phyloP scores from a whole-genome alignment of 1,284 basidiomycete species.

The Serendipita sp. region DNA sequence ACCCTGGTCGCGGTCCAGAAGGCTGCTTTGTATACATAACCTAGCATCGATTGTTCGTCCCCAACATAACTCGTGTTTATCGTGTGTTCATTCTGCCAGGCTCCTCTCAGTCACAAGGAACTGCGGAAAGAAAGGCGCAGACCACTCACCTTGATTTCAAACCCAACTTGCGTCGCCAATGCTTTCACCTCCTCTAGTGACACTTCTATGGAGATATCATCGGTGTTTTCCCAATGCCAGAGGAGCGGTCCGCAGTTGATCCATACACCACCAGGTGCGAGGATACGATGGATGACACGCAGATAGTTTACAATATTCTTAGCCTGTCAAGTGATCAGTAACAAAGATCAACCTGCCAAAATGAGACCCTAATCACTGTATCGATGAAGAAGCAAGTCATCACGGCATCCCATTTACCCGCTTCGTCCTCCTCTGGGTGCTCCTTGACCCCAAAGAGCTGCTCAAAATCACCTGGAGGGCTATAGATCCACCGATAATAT shows the following conservation, averaged over 20 bases:
- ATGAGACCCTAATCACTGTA: constrained; percentile 40
- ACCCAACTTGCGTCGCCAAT: constrained; percentile 65
- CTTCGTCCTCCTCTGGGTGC: constrained; percentile 33
- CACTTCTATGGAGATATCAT: constrained; percentile 76
- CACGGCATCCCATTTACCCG: constrained; percentile 74
- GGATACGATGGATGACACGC: constrained; percentile 62
- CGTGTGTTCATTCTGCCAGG: constrained; percentile 55
- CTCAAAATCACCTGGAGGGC: constrained; percentile 64
- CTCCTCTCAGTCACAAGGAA: neutral
- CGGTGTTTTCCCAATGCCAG: constrained; percentile 92
- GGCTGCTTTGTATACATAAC: constrained; percentile 70
- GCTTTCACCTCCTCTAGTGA: constrained; percentile 77
- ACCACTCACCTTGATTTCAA: constrained; percentile 59
- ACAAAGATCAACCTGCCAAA: constrained; percentile 6
- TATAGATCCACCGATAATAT: neutral
- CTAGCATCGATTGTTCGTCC: constrained; percentile 72
- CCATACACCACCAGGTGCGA: constrained; percentile 78
- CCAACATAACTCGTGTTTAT: constrained; percentile 81
- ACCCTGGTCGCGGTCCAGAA: constrained; percentile 75
- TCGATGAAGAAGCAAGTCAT: constrained; percentile 98
- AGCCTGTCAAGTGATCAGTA: constrained; percentile 34
- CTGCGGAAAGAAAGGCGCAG: constrained; percentile 11
- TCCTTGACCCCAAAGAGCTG: constrained; percentile 66
- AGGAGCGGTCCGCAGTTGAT: constrained; percentile 83
- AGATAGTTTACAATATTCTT: constrained; percentile 88